Evolutionary conservation across 2,329 filamentous ascomycete species (phyloP).

Genomic region (Pseudopyricularia cyperi): DNA sequence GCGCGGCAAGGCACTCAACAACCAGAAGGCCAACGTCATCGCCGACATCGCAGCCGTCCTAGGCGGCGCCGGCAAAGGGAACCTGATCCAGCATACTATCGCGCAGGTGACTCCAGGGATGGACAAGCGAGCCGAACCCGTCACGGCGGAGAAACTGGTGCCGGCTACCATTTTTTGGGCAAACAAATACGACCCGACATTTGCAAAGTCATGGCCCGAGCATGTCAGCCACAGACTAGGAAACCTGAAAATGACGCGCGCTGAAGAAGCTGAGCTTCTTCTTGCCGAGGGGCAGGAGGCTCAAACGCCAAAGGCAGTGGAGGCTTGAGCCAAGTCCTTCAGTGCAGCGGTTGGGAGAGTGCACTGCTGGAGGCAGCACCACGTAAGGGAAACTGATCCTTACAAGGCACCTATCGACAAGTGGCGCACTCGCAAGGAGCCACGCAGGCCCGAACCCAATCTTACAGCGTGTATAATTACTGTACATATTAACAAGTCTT

Average conservation of each 20-base stretch:
- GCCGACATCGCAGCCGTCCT: constrained; percentile 51
- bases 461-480: constrained; percentile 1
- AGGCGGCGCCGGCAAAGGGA: constrained; percentile 35
- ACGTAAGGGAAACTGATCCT: too few relatives aligned
- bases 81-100: constrained; percentile 24
- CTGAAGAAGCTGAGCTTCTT: neutral
- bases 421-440: neutral
- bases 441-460: neutral
- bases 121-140: constrained; percentile 1
- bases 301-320: neutral
- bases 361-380: too few relatives aligned
- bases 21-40: constrained; percentile 48
- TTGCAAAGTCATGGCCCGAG: constrained; percentile 32
- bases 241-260: neutral
- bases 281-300: neutral
- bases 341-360: too few relatives aligned
- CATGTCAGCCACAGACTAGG: constrained; percentile 35
- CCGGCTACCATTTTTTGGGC: constrained; percentile 37
- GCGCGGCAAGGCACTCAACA: constrained; percentile 39
- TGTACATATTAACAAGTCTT: constrained; percentile 1
- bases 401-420: neutral
- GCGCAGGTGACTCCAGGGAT: neutral
- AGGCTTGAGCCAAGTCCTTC: neutral
- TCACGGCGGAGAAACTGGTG: constrained; percentile 6
- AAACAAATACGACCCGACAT: constrained; percentile 31